Conservation (phyloP, 139 green algal genomes). For the Eudorina sp. region DNA sequence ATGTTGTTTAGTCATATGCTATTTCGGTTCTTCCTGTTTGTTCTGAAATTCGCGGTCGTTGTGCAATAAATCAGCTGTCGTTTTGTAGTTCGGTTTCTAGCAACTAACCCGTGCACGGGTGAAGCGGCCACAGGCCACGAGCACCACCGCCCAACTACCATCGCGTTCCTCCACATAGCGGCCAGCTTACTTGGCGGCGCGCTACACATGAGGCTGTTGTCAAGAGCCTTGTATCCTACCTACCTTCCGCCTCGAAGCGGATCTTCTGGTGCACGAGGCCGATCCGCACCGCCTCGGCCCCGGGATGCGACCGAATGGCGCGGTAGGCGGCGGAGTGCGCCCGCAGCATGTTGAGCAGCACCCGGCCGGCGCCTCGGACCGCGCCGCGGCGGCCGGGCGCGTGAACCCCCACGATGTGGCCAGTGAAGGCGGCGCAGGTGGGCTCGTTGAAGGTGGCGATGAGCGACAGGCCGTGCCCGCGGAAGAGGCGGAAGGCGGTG, state of each 20-base stretch:
- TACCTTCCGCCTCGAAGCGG: slow-evolving; percentile 54
- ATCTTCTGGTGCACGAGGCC: slow-evolving; percentile 76
- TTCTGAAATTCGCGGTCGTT: no score
- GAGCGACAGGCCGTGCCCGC: slow-evolving; percentile 29
- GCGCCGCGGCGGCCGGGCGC: slow-evolving; percentile 38
- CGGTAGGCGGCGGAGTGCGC: slow-evolving; percentile 65
- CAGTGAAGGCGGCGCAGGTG: slow-evolving; percentile 48
- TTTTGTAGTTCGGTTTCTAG: no score
- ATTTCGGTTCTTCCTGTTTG: no score
- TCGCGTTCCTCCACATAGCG: no score
- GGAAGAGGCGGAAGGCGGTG: slow-evolving; percentile 30
- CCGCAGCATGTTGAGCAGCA: slow-evolving; percentile 52
- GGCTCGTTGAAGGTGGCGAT: slow-evolving; percentile 73
- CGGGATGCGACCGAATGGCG: slow-evolving; percentile 63
- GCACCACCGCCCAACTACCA: no score
- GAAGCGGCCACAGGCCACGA: no score
- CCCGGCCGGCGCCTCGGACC: not conserved
- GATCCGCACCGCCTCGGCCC: slow-evolving; percentile 47
- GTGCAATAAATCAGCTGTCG: no score
- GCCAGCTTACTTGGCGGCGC: no score
- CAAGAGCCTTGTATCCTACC: no score
- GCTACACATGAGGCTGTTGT: no score
- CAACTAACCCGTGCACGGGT: no score
- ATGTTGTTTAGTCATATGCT: no score
- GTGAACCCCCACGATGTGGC: slow-evolving; percentile 64